Base-by-base conservation (phyloP, 75 land plant species). In the Pseudotsuga menziesii region DNA sequence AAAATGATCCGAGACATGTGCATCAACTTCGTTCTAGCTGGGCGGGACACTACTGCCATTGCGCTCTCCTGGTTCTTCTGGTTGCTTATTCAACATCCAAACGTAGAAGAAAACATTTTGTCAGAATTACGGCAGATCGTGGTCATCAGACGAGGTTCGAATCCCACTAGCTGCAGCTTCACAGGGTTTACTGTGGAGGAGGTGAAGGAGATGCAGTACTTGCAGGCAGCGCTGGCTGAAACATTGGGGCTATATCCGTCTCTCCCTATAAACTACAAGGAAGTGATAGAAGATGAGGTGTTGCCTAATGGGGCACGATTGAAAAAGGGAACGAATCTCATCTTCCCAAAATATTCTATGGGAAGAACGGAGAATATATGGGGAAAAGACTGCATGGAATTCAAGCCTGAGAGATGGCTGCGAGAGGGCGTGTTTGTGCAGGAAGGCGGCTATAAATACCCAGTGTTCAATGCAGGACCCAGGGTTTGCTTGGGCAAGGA, bases 291-390 rank as follows among this genome's bases (percentile, higher is more conserved):
- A 17, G 83, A 88, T 27, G 89, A 89, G 36, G 75, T 80, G 4
- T 78, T 88, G 41, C 93, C 93, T 0, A 85, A 82, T 26, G 93
- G 93, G 13, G 79, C 81, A 14, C 64, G 59, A 4, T 70, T 89
- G 64, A 75, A 78, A 78, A 89, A 82, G 73, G 91, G 84, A 2
- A 75, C 86, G 26, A 57, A 86, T 36, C 81, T 91, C 1, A 41
- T 87, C 35, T 88, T 84, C 84, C 75, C 54, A 36, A 84, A 88
- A 12, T 91, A 82, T 72, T 80, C 94, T 1, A 91, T 91, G 91
- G 94, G 77, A 29, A 76, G 96, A 57, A 87, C 86, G 87, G 87
- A 89, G 82, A 61, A 81, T 35, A 84, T 93, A 35, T 93, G 96
- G 96, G 94, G 96, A 29, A 66, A 70, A 54, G 94, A 93, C 58